Evolutionary conservation across 202 grass and related monocot genomes (phyloP).

Genomic region (Saccharum hybrid): DNA sequence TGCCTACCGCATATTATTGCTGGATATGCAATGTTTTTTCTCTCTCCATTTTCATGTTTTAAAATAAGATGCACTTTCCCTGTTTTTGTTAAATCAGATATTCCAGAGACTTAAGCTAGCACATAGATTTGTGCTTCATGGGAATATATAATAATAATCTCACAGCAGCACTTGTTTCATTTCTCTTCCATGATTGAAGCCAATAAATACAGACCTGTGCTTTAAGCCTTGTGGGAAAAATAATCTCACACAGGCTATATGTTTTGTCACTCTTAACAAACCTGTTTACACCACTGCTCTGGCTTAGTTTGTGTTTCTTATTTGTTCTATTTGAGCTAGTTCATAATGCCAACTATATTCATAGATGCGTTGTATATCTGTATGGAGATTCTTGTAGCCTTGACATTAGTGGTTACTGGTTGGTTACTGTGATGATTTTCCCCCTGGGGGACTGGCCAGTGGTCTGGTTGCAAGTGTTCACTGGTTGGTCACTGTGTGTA

Average conservation of each 20-base stretch:
- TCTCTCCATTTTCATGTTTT: neutral
- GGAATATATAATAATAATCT: neutral
- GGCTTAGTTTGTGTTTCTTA: neutral
- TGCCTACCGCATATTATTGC: neutral
- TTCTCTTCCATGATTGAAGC: neutral
- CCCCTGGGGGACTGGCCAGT: neutral
- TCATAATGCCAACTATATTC: neutral
- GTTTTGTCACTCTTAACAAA: neutral
- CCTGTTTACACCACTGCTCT: neutral
- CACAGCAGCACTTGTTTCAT: neutral
- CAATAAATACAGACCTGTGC: neutral
- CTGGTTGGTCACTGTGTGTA: neutral
- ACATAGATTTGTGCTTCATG: neutral
- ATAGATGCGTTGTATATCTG: neutral
- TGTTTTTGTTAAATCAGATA: neutral
- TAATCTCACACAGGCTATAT: neutral
- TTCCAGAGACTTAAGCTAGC: neutral
- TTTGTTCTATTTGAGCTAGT: neutral
- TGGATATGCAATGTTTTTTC: neutral
- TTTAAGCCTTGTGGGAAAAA: neutral
- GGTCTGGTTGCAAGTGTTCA: neutral
- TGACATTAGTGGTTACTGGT: neutral
- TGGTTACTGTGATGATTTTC: neutral
- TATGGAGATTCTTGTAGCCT: neutral
- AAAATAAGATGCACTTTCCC: neutral